phyloP scores from a whole-genome alignment of 768 basidiomycete species.

The Russula lepida region DNA sequence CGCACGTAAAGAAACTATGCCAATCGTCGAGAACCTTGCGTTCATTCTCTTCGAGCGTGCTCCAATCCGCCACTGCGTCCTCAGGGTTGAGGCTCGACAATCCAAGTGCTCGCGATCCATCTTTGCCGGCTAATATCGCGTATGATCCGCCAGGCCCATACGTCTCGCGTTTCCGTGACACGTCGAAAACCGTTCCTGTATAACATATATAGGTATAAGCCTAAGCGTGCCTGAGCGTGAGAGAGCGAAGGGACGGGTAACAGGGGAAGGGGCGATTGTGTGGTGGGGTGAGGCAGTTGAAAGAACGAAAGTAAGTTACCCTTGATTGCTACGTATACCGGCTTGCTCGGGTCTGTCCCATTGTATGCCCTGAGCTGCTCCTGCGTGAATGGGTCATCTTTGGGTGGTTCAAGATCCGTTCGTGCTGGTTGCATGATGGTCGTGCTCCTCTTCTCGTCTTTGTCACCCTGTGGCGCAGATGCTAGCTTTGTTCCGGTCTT shows the following conservation, averaged over 20 bases:
- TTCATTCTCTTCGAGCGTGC: constrained; percentile 60
- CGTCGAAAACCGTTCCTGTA: constrained; percentile 86
- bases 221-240: background rate
- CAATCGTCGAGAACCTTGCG: constrained; percentile 80
- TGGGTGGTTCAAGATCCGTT: constrained; percentile 57
- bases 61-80: constrained; percentile 86
- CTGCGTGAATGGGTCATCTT: constrained; percentile 68
- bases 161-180: constrained; percentile 73
- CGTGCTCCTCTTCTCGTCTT: constrained; percentile 31
- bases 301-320: constrained; percentile 39
- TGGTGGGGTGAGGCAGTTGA: background rate
- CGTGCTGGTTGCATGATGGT: constrained; percentile 64
- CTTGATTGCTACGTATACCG: constrained; percentile 92
- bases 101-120: constrained; percentile 83
- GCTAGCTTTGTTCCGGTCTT: constrained; percentile 10
- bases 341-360: constrained; percentile 53
- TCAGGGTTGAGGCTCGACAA: constrained; percentile 80
- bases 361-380: constrained; percentile 62
- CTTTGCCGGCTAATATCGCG: constrained; percentile 87
- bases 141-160: constrained; percentile 81
- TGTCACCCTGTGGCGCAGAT: constrained; percentile 1
- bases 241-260: background rate
- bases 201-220: background rate
- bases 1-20: constrained; percentile 80
- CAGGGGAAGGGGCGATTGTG: background rate